Evolutionary conservation across 257 asterid species (phyloP), one percentile per base, ranked within the genome.

Genomic region (Craterostigma plantagineum): DNA sequence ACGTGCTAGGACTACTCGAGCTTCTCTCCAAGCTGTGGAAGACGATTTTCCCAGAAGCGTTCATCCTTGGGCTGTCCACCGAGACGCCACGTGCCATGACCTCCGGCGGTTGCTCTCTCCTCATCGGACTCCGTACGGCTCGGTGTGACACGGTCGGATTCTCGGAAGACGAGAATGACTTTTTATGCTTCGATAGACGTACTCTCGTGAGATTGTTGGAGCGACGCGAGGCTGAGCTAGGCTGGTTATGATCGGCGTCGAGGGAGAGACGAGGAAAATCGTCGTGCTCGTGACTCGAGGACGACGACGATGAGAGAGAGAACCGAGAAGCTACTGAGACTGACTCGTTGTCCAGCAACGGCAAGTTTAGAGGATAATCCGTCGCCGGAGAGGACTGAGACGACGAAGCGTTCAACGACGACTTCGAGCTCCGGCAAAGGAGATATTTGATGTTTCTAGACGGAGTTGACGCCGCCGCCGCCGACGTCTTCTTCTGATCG

Each of bases 51-150:
- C 98, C 98, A 0, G 83, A 83, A 0, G 95, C 76, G 46, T 82
- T 90, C 93, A 90, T 83, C 5, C 98, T 68, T 7, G 98, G 98
- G 49, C 98, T 90, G 47, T 90, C 98, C 7, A 64, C 85, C 3
- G 95, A 83, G 10, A 62, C 73, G 13, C 85, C 77, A 0, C 80
- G 73, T 7, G 68, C 61, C 9, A 73, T 37, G 1, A 64, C 10
- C 33, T 75, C 92, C 16, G 72, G 61, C 14, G 65, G 48, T 18
- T 11, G 16, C 16, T 16, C 61, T 48, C 63, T 64, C 23, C 72
- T 51, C 42, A 53, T 39, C 4, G 72, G 78, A 42, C 79, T 74
- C 51, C 86, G 71, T 38, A 73, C 71, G 7, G 42, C 58, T 14
- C 82, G 66, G 17, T 34, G 7, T 38, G 60, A 53, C 8, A 51